Percentiles rank a stretch among this genome's conserved stretches.
phyloP scores from a whole-genome alignment of 75 land plant genomes.

The Adiantum capillusveneris region DNA sequence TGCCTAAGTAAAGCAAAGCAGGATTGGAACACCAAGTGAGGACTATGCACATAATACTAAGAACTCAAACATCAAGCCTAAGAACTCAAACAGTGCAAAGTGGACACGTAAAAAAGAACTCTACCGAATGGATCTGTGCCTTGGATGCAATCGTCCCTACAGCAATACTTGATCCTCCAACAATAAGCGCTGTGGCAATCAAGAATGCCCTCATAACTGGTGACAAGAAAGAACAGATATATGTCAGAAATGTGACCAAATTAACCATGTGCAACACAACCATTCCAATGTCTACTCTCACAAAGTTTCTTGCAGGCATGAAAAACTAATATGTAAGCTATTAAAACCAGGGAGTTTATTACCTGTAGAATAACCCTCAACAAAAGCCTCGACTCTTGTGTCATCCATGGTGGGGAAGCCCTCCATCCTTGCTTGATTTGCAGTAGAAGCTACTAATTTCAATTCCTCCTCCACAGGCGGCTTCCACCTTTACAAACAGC shows the following conservation, averaged over 20 bases:
- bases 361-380: background rate
- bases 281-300: background rate
- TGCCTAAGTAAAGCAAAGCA: too few relatives aligned
- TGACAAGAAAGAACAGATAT: background rate
- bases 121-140: background rate
- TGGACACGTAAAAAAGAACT: too few relatives aligned
- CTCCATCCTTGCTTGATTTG: background rate
- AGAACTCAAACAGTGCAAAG: too few relatives aligned
- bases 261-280: background rate
- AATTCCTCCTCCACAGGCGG: background rate
- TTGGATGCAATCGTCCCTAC: background rate
- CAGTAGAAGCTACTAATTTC: background rate
- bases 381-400: background rate
- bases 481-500: too few relatives aligned
- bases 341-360: background rate
- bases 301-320: background rate
- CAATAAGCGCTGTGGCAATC: background rate
- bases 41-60: too few relatives aligned
- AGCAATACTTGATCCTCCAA: background rate
- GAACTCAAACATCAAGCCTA: too few relatives aligned
- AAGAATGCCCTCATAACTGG: background rate
- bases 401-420: background rate
- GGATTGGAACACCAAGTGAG: too few relatives aligned
- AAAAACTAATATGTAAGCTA: background rate
- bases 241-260: background rate